These are phyloP conservation scores for Saturnispora ahearnii DNA, from an alignment of 805 yeast genomes.

Conservation along the genomic window DNA sequence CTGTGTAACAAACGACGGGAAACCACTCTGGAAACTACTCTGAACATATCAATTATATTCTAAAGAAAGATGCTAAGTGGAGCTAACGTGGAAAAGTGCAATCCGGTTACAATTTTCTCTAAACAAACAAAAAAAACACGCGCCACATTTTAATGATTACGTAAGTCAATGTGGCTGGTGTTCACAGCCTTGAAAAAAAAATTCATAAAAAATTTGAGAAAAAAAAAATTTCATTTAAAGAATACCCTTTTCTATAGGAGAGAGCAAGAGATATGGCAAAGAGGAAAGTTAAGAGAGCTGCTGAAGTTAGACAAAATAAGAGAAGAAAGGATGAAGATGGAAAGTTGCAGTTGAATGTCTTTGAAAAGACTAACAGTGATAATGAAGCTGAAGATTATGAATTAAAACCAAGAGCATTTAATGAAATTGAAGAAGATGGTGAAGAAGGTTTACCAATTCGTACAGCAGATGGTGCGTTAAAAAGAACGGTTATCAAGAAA, in stretches of 20 bases:
- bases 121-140: neutral
- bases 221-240: neutral
- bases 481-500: slow-evolving; percentile 45
- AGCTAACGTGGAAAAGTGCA: neutral
- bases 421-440: slow-evolving; percentile 32
- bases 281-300: slow-evolving; percentile 30
- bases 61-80: neutral
- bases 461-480: slow-evolving; percentile 59
- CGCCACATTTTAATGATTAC: neutral
- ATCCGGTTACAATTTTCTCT: neutral
- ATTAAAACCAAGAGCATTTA: slow-evolving; percentile 51
- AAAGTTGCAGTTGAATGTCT: slow-evolving; percentile 15
- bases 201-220: neutral
- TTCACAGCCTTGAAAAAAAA: slow-evolving; percentile 5
- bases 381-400: slow-evolving; percentile 41
- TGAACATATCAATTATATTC: neutral
- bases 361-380: slow-evolving; percentile 11
- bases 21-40: neutral
- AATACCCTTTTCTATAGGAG: neutral
- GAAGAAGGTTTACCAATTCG: slow-evolving; percentile 78
- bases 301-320: slow-evolving; percentile 26
- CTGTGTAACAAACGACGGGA: neutral
- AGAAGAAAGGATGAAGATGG: slow-evolving; percentile 38
- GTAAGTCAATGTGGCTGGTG: neutral
- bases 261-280: slow-evolving; percentile 27